Percentiles rank a stretch among this genome's conserved stretches.
Conservation (phyloP, 2,329 filamentous ascomycete genomes). For the Penicillium sp. region DNA sequence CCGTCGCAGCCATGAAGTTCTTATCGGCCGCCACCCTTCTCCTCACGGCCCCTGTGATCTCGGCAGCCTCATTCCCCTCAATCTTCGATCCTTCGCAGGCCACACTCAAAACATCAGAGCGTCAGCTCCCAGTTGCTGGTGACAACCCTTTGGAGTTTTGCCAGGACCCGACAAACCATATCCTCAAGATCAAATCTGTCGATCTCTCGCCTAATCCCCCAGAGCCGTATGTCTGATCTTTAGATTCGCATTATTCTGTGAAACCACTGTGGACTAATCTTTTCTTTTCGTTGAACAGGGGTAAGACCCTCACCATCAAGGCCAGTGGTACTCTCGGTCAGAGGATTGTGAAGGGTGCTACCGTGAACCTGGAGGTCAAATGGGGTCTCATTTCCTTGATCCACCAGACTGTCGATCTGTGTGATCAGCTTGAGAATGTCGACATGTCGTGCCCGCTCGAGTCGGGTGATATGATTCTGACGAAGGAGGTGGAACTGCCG, state of each 20-base stretch:
- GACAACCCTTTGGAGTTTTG: constrained; percentile 83
- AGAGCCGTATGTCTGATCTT: constrained; percentile 59
- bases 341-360: constrained; percentile 69
- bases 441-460: constrained; percentile 85
- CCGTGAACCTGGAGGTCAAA: constrained; percentile 79
- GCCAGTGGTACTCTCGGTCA: constrained; percentile 71
- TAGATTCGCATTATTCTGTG: not conserved
- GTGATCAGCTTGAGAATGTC: constrained; percentile 81
- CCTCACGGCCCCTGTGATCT: constrained; percentile 43
- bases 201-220: constrained; percentile 84
- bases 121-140: constrained; percentile 66
- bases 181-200: constrained; percentile 71
- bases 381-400: constrained; percentile 90
- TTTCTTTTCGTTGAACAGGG: constrained; percentile 50
- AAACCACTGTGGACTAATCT: constrained; percentile 8
- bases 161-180: constrained; percentile 60
- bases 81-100: constrained; percentile 50
- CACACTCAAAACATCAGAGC: constrained; percentile 43
- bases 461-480: constrained; percentile 66
- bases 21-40: constrained; percentile 37
- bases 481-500: constrained; percentile 79
- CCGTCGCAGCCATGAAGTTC: constrained; percentile 39
- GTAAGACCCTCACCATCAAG: constrained; percentile 68
- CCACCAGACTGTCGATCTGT: constrained; percentile 74
- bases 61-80: constrained; percentile 41